These are phyloP conservation scores for Fusarium caatingaense DNA, from an alignment of 2,329 filamentous ascomycete genomes.

Conservation along the genomic window DNA sequence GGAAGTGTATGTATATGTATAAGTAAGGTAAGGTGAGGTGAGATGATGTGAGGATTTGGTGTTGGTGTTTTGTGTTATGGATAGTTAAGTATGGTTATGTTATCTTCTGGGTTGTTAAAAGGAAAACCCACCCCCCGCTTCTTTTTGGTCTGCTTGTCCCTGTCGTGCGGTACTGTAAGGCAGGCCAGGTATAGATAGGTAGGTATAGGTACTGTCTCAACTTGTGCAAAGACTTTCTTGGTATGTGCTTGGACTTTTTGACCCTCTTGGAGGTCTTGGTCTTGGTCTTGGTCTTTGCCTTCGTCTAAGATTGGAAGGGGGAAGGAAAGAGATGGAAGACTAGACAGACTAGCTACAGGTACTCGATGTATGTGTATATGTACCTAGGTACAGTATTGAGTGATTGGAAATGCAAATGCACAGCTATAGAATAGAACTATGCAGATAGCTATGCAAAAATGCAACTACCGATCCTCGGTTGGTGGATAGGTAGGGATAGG, in stretches of 20 bases:
- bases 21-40: background rate
- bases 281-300: background rate
- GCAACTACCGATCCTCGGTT: constrained; percentile 13
- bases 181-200: background rate
- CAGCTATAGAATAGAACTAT: too few species aligned
- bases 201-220: constrained; percentile 8
- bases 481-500: background rate
- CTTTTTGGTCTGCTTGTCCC: constrained; percentile 18
- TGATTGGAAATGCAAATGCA: background rate
- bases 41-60: background rate
- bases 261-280: background rate
- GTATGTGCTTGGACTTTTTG: constrained; percentile 12
- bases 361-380: background rate
- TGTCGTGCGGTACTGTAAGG: constrained; percentile 3
- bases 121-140: constrained; percentile 18
- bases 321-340: background rate
- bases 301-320: background rate
- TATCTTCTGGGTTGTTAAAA: constrained; percentile 10
- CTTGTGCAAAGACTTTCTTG: constrained; percentile 9
- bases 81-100: background rate
- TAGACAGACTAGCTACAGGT: background rate
- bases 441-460: background rate
- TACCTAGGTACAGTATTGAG: background rate
- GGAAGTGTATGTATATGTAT: background rate
- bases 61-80: constrained; percentile 6